These are phyloP conservation scores for Trichoderma guizhouense DNA, from an alignment of 2,329 filamentous ascomycete species.

Conservation along the genomic window DNA sequence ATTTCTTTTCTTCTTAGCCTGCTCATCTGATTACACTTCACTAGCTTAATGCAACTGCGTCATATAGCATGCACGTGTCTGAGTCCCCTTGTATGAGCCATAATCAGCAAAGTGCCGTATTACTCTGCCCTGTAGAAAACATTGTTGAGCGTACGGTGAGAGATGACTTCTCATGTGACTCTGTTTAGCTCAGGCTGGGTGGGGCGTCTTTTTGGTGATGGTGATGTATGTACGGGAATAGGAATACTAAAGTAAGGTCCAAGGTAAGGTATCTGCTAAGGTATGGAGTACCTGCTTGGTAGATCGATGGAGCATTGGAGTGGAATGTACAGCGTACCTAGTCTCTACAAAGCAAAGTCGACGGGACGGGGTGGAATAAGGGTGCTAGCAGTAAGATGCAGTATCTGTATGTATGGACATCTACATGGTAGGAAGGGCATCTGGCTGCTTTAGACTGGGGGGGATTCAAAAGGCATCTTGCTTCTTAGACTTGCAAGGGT, in stretches of 20 bases:
- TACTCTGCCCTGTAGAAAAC: neutral
- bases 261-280: neutral
- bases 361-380: neutral
- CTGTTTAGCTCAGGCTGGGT: neutral
- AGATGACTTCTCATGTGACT: conserved; percentile 11
- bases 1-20: neutral
- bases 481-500: neutral
- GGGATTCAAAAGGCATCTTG: neutral
- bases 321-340: neutral
- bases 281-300: conserved; percentile 8
- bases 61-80: conserved; percentile 3
- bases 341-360: neutral
- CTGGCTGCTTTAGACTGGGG: no score
- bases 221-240: neutral
- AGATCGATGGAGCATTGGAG: conserved; percentile 3
- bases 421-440: no score
- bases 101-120: neutral
- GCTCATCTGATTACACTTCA: neutral
- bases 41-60: neutral
- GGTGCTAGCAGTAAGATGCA: neutral
- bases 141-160: conserved; percentile 5
- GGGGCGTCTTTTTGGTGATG: neutral
- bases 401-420: no score
- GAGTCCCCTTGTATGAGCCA: neutral
- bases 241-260: neutral